Evolutionary conservation across 1,284 basidiomycete genomes (phyloP).

Genomic region (Ceratorhiza oryzae-sativae): DNA sequence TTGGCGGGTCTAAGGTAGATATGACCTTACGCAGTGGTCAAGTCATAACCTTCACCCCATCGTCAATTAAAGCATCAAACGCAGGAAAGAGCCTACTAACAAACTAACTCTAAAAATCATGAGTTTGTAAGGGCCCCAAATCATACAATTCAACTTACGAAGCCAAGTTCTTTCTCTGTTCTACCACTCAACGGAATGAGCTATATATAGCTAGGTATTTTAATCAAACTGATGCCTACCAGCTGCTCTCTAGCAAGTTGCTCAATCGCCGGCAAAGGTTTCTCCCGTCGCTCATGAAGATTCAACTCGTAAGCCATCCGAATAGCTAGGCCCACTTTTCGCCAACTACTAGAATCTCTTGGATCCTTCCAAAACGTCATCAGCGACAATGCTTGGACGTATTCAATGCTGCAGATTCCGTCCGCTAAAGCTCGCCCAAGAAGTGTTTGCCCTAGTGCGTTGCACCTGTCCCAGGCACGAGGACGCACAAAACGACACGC

Average conservation of each 20-base stretch:
- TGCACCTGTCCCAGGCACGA: slow-evolving; percentile 49
- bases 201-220: not conserved
- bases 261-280: slow-evolving; percentile 48
- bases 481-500: slow-evolving; percentile 51
- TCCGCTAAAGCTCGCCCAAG: slow-evolving; percentile 52
- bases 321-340: slow-evolving; percentile 48
- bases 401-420: slow-evolving; percentile 50
- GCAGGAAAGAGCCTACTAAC: not conserved
- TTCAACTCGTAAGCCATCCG: slow-evolving; percentile 52
- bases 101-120: slow-evolving; percentile 23
- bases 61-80: not conserved
- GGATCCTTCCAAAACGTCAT: slow-evolving; percentile 54
- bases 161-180: slow-evolving; percentile 47
- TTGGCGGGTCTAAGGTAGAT: not conserved
- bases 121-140: not conserved
- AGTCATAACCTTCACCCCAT: slow-evolving; percentile 15
- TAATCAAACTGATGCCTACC: not conserved
- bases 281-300: slow-evolving; percentile 46
- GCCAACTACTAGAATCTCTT: slow-evolving; percentile 50
- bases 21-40: slow-evolving; percentile 24
- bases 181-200: not conserved
- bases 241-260: slow-evolving; percentile 45
- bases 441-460: slow-evolving; percentile 49
- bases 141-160: slow-evolving; percentile 40
- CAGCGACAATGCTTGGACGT: slow-evolving; percentile 52